Evolutionary conservation across 2,329 filamentous ascomycete genomes (phyloP).

Genomic region (Penicillium frequentans): DNA sequence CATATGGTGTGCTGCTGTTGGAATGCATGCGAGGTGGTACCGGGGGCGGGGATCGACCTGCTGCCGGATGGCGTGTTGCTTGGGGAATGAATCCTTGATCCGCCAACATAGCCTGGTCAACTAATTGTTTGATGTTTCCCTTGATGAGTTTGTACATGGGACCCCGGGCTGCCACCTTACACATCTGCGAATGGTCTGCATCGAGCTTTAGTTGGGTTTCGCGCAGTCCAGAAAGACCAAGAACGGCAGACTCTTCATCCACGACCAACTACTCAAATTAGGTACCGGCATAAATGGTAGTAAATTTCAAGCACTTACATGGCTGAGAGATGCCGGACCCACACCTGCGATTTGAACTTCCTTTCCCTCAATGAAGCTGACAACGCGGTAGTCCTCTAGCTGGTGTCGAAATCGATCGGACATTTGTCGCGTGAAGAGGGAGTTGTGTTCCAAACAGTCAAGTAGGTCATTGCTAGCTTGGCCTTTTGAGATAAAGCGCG

Average conservation of each 20-base stretch:
- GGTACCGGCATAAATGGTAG: background rate
- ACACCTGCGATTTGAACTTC: conserved; percentile 28
- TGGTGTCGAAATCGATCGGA: conserved; percentile 35
- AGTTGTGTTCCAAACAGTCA: conserved; percentile 31
- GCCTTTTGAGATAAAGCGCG: conserved; percentile 32
- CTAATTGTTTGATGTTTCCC: conserved; percentile 35
- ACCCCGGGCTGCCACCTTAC: conserved; percentile 29
- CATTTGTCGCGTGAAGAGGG: conserved; percentile 33
- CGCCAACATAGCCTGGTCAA: conserved; percentile 29
- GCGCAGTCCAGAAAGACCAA: conserved; percentile 33
- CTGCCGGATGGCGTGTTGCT: conserved; percentile 12
- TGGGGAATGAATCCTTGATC: conserved; percentile 33
- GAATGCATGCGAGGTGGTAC: conserved; percentile 29
- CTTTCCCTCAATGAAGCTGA: conserved; percentile 37
- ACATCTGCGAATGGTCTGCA: conserved; percentile 38
- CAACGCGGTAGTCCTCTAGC: conserved; percentile 34
- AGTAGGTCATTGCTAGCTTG: conserved; percentile 33
- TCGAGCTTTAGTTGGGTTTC: conserved; percentile 38
- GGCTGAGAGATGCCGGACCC: conserved; percentile 32
- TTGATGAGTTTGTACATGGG: conserved; percentile 34
- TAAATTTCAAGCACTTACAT: conserved; percentile 18
- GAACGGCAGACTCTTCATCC: conserved; percentile 37
- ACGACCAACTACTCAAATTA: conserved; percentile 31
- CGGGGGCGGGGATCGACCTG: conserved; percentile 18
- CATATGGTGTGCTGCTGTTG: conserved; percentile 30